Evolutionary conservation across 2,329 filamentous ascomycete genomes (phyloP), one percentile per base, ranked within the genome.

Genomic region (Parastagonospora avenae): DNA sequence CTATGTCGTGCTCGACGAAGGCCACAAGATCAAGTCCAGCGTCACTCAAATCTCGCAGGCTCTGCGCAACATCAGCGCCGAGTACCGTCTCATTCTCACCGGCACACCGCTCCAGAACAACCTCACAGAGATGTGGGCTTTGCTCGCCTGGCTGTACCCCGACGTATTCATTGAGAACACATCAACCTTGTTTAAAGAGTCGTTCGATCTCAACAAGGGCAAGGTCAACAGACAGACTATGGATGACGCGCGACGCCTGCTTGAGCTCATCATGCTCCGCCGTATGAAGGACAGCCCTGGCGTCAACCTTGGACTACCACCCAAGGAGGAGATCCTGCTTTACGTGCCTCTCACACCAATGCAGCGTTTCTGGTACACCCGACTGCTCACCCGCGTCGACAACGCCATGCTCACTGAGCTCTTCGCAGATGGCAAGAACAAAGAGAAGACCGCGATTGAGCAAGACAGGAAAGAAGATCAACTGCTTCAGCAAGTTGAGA

Each of bases 1-100:
- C 64, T 95, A 99, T 77, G 96, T 97, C 89, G 97, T 99, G 62
- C 92, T 99, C 55, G 94, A 99, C 65, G 94, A 99, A 80, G 94
- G 94, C 76, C 94, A 99, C 75, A 91, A 93, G 73, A 97, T 99
- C 92, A 99, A 99, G 83, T 99, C 97, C 76, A 77, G 77, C 31
- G 64, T 71, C 5, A 76, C 77, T 0, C 71, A 77, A 15, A 68
- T 81, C 10, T 74, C 80, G 0, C 64, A 67, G 4, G 64, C 76
- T 2, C 59, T 82, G 3, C 75, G 77, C 31, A 70, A 66, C 12
- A 59, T 83, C 28, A 72, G 71, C 14, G 74, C 80, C 0, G 79
- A 82, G 41, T 78, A 76, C 49, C 78, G 80, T 7, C 65, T 83
- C 8, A 76, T 83, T 1, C 61, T 83, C 4, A 82, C 80, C 0